Evolutionary conservation across 257 asterid genomes (phyloP).

Genomic region (Leptodermis oblonga): DNA sequence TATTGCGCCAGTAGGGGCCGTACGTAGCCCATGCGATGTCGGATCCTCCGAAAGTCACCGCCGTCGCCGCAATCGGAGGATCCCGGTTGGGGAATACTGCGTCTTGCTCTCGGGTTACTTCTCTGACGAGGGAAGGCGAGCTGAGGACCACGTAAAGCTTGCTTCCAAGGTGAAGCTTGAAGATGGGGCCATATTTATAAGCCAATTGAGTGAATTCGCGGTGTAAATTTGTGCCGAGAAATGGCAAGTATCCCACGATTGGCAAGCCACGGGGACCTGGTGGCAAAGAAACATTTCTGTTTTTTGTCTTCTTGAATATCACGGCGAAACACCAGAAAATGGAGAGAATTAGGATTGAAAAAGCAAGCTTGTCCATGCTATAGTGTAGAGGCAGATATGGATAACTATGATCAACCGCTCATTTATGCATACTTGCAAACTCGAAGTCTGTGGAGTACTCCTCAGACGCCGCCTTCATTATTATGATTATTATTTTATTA

Average conservation of each 20-base stretch:
- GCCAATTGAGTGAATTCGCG: conserved; percentile 32
- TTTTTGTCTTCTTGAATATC: conserved; percentile 2
- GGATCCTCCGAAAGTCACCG: conserved; percentile 27
- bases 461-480: too few species aligned
- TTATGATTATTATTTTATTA: too few species aligned
- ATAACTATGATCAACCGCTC: too few species aligned
- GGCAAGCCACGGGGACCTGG: conserved; percentile 55
- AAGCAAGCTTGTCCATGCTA: neutral
- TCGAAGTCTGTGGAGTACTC: too few species aligned
- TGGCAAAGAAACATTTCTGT: conserved; percentile 9
- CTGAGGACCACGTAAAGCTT: conserved; percentile 31
- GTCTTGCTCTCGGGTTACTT: conserved; percentile 35
- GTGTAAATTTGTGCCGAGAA: conserved; percentile 43
- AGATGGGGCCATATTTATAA: conserved; percentile 20
- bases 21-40: conserved; percentile 38
- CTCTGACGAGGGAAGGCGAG: conserved; percentile 31
- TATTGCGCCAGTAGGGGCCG: conserved; percentile 50
- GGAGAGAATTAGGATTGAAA: neutral
- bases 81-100: conserved; percentile 37
- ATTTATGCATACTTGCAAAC: too few species aligned
- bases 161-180: conserved; percentile 37
- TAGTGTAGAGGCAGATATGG: neutral
- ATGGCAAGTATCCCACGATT: conserved; percentile 33
- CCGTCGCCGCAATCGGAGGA: conserved; percentile 14
- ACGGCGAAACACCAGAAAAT: neutral